Conservation (phyloP, 202 grass and related monocot species). For the Schoenoplectus tabernaemontani region DNA sequence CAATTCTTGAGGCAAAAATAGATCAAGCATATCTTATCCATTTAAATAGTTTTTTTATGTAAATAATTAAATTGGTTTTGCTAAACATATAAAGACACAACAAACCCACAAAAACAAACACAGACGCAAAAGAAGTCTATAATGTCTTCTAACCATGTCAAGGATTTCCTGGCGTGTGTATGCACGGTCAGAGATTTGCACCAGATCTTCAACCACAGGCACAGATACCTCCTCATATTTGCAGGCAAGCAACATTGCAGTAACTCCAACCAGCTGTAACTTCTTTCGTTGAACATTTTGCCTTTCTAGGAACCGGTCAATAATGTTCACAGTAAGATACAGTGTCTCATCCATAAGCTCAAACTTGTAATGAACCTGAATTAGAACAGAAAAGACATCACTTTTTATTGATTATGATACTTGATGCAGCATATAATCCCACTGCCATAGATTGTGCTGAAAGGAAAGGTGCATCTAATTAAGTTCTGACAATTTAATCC, state of each 20-base stretch:
- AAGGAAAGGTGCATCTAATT: not conserved
- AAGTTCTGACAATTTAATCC: not conserved
- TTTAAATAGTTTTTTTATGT: no score
- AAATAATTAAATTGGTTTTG: no score
- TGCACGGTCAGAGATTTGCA: slow-evolving; percentile 61
- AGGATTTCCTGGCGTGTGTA: slow-evolving; percentile 67
- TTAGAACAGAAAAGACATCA: slow-evolving; percentile 10
- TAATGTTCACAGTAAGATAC: slow-evolving; percentile 83
- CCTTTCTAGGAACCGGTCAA: slow-evolving; percentile 84
- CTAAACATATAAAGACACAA: not conserved
- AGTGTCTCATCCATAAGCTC: slow-evolving; percentile 88
- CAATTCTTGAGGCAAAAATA: no score
- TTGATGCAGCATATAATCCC: not conserved
- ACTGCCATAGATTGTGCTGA: not conserved
- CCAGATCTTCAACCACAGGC: slow-evolving; percentile 76
- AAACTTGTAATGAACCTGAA: slow-evolving; percentile 91
- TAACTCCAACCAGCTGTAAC: slow-evolving; percentile 79
- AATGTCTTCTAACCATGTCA: slow-evolving; percentile 60
- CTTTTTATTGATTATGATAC: not conserved
- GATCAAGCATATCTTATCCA: no score
- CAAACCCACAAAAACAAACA: no score
- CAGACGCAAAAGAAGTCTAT: not conserved
- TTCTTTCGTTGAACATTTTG: slow-evolving; percentile 65
- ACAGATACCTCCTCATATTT: slow-evolving; percentile 93
- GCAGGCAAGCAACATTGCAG: slow-evolving; percentile 85